Evolutionary conservation across 116 monocot genomes (phyloP).

Genomic region (Zostera marina): DNA sequence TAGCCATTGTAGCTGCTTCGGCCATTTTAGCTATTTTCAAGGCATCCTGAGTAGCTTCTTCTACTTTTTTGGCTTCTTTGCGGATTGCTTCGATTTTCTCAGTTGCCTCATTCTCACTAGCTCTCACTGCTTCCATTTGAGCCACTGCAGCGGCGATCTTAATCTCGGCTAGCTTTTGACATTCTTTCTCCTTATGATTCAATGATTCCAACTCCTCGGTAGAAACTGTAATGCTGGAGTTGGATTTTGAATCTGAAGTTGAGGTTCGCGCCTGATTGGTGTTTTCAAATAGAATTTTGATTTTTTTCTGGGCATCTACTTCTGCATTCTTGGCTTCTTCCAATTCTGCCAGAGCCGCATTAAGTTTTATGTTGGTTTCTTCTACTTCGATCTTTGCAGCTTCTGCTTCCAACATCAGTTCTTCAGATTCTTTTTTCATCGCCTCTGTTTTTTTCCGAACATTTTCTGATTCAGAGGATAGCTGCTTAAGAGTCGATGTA

Average conservation of each 20-base stretch:
- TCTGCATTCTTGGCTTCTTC: conserved; percentile 63
- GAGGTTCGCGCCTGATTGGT: conserved; percentile 28
- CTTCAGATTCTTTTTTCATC: conserved; percentile 41
- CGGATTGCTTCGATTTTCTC: conserved; percentile 28
- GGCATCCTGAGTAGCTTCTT: conserved; percentile 37
- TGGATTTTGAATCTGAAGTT: conserved; percentile 40
- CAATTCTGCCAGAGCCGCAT: conserved; percentile 29
- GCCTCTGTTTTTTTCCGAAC: conserved; percentile 35
- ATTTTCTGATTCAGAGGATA: conserved; percentile 40
- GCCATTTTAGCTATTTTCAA: conserved; percentile 50
- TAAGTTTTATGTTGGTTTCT: conserved; percentile 40
- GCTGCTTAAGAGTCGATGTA: conserved; percentile 31
- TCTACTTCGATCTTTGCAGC: conserved; percentile 17
- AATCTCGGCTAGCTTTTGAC: conserved; percentile 45
- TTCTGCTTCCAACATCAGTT: conserved; percentile 35
- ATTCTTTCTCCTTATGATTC: conserved; percentile 43
- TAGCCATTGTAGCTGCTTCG: conserved; percentile 45
- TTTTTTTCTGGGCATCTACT: conserved; percentile 32
- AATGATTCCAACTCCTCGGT: conserved; percentile 46
- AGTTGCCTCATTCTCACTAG: conserved; percentile 53
- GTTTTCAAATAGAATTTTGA: conserved; percentile 45
- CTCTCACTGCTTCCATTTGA: conserved; percentile 55
- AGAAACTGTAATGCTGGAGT: conserved; percentile 41
- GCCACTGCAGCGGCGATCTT: conserved; percentile 53
- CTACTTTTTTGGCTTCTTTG: conserved; percentile 49